Percentiles rank a stretch among this genome's conserved stretches.
These are phyloP conservation scores for Cystobasidium tubakii DNA, from an alignment of 768 basidiomycete species.

Conservation along the genomic window DNA sequence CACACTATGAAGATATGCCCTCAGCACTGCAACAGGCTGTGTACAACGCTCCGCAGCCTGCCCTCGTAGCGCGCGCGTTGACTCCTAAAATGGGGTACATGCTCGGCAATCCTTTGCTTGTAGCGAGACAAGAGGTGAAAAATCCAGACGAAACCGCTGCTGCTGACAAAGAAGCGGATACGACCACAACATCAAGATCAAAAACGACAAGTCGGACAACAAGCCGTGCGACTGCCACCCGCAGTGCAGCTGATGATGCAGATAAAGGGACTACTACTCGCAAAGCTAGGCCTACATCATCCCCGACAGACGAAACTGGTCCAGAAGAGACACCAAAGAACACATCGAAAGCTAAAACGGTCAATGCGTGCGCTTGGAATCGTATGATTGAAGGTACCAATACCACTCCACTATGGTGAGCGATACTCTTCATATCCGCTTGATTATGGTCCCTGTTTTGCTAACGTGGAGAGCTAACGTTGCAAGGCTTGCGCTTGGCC, in stretches of 20 bases:
- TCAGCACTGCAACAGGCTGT: slow-evolving; percentile 2
- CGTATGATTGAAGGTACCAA: background rate
- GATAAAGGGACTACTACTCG: too few relatives aligned
- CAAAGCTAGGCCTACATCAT: background rate
- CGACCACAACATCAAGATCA: background rate
- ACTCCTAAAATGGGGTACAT: background rate
- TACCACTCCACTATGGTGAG: slow-evolving; percentile 9
- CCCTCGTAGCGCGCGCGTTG: background rate
- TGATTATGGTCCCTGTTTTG: too few relatives aligned
- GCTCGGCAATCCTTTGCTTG: background rate
- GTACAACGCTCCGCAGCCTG: background rate
- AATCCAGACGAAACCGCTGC: background rate
- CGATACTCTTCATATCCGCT: background rate
- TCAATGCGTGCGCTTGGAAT: background rate
- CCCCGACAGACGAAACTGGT: background rate
- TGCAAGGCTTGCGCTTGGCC: background rate
- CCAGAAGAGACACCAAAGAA: background rate
- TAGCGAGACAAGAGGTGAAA: background rate
- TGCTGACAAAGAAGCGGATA: too few relatives aligned
- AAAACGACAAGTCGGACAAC: background rate
- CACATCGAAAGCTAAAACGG: background rate
- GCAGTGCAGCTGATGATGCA: too few relatives aligned
- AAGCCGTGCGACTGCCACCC: background rate
- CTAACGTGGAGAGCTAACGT: too few relatives aligned
- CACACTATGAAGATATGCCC: background rate